Percentiles rank a stretch among this genome's conserved stretches.
These are phyloP conservation scores for Hyaloscypha finlandica DNA, from an alignment of 495 filamentous ascomycete genomes.

Conservation along the genomic window DNA sequence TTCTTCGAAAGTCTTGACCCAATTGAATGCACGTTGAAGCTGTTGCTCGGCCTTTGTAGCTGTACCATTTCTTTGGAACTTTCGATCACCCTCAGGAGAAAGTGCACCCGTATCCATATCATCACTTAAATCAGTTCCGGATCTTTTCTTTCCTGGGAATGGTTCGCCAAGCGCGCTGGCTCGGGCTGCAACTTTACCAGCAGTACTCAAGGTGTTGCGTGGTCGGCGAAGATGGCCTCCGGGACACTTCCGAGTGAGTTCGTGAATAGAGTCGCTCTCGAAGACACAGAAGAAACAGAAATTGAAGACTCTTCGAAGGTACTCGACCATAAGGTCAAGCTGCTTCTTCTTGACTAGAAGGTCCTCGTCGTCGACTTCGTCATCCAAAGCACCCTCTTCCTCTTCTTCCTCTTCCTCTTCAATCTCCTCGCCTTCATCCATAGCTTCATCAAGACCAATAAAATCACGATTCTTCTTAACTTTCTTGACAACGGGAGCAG, in stretches of 20 bases:
- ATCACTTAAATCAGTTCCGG: constrained; percentile 52
- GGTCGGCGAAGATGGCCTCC: constrained; percentile 94
- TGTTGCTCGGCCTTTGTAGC: constrained; percentile 80
- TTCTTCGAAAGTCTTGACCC: constrained; percentile 99
- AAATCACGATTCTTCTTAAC: constrained; percentile 54
- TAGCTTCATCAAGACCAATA: constrained; percentile 65
- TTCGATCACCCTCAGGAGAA: constrained; percentile 62
- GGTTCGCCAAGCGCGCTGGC: constrained; percentile 78
- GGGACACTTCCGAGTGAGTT: constrained; percentile 91
- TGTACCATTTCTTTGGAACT: constrained; percentile 62
- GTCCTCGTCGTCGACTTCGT: constrained; percentile 87
- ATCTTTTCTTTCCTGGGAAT: constrained; percentile 77
- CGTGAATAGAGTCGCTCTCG: constrained; percentile 95
- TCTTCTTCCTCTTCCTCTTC: constrained; percentile 65
- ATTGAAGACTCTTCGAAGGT: constrained; percentile 92
- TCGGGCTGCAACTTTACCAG: constrained; percentile 81
- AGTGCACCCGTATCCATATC: constrained; percentile 54
- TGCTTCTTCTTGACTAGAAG: constrained; percentile 94
- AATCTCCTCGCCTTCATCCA: constrained; percentile 71
- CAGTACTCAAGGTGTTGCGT: constrained; percentile 73
- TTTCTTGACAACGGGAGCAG: constrained; percentile 60
- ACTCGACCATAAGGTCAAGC: constrained; percentile 93
- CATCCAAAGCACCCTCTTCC: constrained; percentile 69
- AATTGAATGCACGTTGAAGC: constrained; percentile 92
- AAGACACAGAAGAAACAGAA: constrained; percentile 99